Evolutionary conservation across 2,329 filamentous ascomycete species (phyloP).

Genomic region (Monascus ruber): DNA sequence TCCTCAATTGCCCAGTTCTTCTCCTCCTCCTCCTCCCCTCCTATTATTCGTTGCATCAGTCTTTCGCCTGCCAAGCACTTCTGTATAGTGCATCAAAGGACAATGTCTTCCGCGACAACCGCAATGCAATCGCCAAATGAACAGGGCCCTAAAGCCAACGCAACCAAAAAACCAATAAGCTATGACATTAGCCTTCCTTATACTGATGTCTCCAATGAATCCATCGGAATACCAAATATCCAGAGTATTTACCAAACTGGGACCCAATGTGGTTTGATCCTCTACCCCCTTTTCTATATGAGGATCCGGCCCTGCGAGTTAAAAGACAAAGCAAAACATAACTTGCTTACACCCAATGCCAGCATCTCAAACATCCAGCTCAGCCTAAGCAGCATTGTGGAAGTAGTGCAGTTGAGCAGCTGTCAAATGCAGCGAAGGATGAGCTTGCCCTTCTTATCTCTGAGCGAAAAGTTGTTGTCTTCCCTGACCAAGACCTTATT

Average conservation of each 20-base stretch:
- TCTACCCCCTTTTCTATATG: slow-evolving; percentile 33
- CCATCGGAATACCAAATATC: slow-evolving; percentile 28
- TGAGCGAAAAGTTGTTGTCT: slow-evolving; percentile 47
- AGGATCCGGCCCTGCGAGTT: slow-evolving; percentile 37
- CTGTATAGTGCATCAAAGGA: too few species aligned
- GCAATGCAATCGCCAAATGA: too few species aligned
- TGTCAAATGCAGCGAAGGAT: slow-evolving; percentile 38
- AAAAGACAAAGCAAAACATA: slow-evolving; percentile 27
- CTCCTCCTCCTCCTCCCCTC: too few species aligned
- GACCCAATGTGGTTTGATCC: slow-evolving; percentile 38
- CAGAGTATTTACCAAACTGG: slow-evolving; percentile 37
- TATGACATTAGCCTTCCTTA: slow-evolving; percentile 43
- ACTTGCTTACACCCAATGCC: slow-evolving; percentile 20
- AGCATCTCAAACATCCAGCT: slow-evolving; percentile 31
- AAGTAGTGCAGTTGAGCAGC: slow-evolving; percentile 37
- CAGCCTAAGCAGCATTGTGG: slow-evolving; percentile 29
- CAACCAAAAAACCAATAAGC: slow-evolving; percentile 24
- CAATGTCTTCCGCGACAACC: too few species aligned
- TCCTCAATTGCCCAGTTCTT: too few species aligned
- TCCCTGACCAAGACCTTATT: slow-evolving; percentile 41
- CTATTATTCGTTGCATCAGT: too few species aligned
- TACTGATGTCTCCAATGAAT: slow-evolving; percentile 27
- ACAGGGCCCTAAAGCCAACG: slow-evolving; percentile 14
- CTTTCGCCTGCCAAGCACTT: too few species aligned
- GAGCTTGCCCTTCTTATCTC: slow-evolving; percentile 55